These are phyloP conservation scores for Pestalotiopsis sp. DNA, from an alignment of 2,329 filamentous ascomycete genomes.

Conservation along the genomic window DNA sequence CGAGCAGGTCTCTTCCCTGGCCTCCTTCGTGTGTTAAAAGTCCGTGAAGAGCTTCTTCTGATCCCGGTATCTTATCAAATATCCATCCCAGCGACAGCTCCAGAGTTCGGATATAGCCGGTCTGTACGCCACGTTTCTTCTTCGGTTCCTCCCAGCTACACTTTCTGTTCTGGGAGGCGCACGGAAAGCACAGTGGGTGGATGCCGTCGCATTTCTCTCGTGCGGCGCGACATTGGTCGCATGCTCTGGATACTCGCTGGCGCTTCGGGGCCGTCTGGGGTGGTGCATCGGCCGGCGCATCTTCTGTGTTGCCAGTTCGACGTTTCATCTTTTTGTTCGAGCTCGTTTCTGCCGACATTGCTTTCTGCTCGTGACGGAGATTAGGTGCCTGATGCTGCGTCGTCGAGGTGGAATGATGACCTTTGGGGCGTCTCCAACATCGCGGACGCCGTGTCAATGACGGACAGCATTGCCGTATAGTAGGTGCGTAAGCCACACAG, in stretches of 20 bases:
- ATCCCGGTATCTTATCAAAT: slow-evolving; percentile 62
- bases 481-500: background rate
- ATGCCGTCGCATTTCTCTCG: slow-evolving; percentile 75
- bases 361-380: background rate
- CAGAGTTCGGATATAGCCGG: slow-evolving; percentile 77
- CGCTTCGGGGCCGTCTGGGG: slow-evolving; percentile 50
- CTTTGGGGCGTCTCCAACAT: background rate
- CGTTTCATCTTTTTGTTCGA: slow-evolving; percentile 29
- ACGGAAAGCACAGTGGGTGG: slow-evolving; percentile 69
- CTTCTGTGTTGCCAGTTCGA: slow-evolving; percentile 24
- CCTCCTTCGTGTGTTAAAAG: slow-evolving; percentile 51
- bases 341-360: background rate
- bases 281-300: slow-evolving; percentile 13
- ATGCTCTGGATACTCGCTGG: slow-evolving; percentile 69
- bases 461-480: background rate
- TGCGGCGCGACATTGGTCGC: slow-evolving; percentile 68
- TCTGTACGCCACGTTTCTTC: slow-evolving; percentile 77
- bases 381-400: background rate
- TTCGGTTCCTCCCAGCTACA: slow-evolving; percentile 75
- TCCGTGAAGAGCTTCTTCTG: slow-evolving; percentile 58
- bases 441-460: background rate
- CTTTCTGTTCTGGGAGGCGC: slow-evolving; percentile 61
- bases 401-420: background rate
- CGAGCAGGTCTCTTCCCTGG: slow-evolving; percentile 46
- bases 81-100: slow-evolving; percentile 71